Conservation (phyloP, 208 protist genomes). For the Tetramitus jugosus region DNA sequence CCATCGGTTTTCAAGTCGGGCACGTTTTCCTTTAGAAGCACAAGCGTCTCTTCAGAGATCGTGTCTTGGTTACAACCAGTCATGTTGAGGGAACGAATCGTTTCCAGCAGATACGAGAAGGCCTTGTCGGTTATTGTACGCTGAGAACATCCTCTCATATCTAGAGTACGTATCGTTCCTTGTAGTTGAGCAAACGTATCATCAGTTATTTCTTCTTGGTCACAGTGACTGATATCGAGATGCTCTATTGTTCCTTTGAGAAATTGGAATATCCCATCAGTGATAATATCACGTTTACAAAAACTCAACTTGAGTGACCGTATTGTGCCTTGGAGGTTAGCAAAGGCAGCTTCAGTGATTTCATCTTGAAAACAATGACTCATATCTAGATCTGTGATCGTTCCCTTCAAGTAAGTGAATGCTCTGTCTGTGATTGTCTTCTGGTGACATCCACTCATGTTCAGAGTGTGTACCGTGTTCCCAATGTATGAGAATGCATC, state of each 20-base stretch:
- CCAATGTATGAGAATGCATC: no score
- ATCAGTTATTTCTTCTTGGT: not conserved
- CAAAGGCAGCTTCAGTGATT: not conserved
- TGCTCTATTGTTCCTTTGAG: not conserved
- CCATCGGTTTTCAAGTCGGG: no score
- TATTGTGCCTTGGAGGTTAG: not conserved
- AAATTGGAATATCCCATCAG: not conserved
- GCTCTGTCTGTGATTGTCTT: not conserved
- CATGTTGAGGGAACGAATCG: not conserved
- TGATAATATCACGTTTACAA: not conserved
- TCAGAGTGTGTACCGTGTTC: no score
- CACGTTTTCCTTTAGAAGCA: no score
- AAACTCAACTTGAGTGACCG: not conserved
- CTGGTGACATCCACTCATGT: no score
- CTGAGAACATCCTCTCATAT: not conserved
- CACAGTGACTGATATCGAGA: not conserved
- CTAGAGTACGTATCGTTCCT: not conserved
- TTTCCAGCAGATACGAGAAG: not conserved
- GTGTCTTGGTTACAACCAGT: not conserved
- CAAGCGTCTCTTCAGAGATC: no score
- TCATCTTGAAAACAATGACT: not conserved
- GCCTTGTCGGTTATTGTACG: not conserved
- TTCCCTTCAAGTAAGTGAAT: not conserved
- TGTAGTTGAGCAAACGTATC: not conserved
- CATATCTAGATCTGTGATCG: not conserved